Evolutionary conservation across 257 asterid genomes (phyloP), one percentile per base, ranked within the genome.

Genomic region (Solanum chiquidenum): DNA sequence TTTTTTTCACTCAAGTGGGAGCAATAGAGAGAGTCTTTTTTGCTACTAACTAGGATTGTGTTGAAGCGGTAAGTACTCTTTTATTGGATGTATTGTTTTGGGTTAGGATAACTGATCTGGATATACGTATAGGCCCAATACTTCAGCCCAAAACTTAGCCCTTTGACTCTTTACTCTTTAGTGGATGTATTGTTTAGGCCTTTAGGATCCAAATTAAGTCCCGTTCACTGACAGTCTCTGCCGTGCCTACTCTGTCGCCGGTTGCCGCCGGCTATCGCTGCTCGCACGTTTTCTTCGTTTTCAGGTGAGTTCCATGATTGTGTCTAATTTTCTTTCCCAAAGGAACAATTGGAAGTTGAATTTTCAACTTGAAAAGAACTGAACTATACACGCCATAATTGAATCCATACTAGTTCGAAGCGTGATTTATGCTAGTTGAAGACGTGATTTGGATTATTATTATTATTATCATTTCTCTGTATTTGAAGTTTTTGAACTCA

Each of bases 11-110:
- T n/a, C 0, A 9, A 9, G 13, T 21, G 29, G 29, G 69, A 60
- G 5, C 66, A 60, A 60, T 23, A 23, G 25, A 7, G 3, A 7
- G 23, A 14, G 4, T 55, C 5, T 55, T 20, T 55, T 55, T 55
- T 55, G 11, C 25, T 55, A 55, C 1, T 55, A 7, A 55, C 23
- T 55, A 18, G 10, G 62, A 0, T 55, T 18, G 4, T 18, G 2
- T 0, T 18, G 2, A 10, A 6, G n/a, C 20, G 11, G 3, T 18
- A 52, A 18, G 0, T 20, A 18, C 7, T 1, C 0, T 8, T 55
- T 55, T 0, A 55, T 55, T 55, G n/a, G n/a, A n/a, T n/a, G n/a
- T n/a, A n/a, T n/a, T n/a, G 18, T 35, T 34, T 20, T 35, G 77
- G 77, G 37, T 33, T 34, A 31, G 27, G 80, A 34, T 34, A 73